Evolutionary conservation across 257 asterid genomes (phyloP).

Genomic region (Solanum pinnatisectum): DNA sequence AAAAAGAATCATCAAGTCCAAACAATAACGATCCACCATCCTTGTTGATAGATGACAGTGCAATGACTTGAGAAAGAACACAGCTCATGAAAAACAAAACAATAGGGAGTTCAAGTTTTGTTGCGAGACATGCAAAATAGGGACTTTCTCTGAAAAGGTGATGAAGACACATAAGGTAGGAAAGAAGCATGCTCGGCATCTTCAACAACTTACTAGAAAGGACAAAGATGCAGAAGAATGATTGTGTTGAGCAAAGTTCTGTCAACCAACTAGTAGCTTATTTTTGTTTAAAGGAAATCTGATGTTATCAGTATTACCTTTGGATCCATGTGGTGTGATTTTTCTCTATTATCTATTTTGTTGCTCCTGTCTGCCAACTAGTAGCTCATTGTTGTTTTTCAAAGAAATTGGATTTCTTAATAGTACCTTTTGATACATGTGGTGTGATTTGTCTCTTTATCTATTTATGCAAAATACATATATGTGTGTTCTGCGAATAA

Average conservation of each 20-base stretch:
- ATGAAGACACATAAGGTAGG: slow-evolving; percentile 29
- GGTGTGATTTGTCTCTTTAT: background rate
- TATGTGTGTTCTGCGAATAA: background rate
- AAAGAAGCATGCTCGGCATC: slow-evolving; percentile 26
- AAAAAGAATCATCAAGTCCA: background rate
- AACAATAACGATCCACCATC: background rate
- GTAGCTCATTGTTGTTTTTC: no score
- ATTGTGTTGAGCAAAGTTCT: background rate
- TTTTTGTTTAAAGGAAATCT: background rate
- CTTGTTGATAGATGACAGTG: background rate
- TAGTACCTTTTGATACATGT: background rate
- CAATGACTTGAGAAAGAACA: background rate
- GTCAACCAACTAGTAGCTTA: background rate
- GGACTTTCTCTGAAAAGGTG: slow-evolving; percentile 1
- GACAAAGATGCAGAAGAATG: background rate
- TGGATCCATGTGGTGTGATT: no score
- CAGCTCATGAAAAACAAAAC: background rate
- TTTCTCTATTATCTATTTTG: no score
- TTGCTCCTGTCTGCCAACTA: no score
- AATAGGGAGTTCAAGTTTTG: slow-evolving; percentile 13
- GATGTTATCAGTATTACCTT: background rate
- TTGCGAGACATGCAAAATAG: slow-evolving; percentile 47
- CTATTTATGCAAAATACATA: background rate
- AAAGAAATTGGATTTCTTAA: background rate
- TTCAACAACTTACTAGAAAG: background rate